These are phyloP conservation scores for Posidonia oceanica DNA, from an alignment of 116 monocot genomes.

Conservation along the genomic window DNA sequence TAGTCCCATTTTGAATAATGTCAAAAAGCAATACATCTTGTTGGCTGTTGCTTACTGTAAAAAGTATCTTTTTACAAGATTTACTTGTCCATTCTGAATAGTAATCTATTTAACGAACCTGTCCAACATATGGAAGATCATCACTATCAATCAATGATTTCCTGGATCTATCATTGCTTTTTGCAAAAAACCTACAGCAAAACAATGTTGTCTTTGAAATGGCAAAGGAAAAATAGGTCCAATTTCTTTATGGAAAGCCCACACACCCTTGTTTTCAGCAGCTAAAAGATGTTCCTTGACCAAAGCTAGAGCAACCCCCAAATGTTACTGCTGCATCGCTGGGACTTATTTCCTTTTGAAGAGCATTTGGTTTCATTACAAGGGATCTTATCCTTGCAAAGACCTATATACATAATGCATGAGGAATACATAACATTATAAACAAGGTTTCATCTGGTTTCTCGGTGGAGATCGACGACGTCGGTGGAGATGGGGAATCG, in stretches of 20 bases:
- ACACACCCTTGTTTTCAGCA: slow-evolving; percentile 77
- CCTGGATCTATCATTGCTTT: slow-evolving; percentile 22
- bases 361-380: slow-evolving; percentile 55
- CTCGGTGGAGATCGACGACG: too few species aligned
- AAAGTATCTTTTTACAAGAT: too few species aligned
- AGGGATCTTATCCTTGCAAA: slow-evolving; percentile 64
- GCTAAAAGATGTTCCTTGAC: slow-evolving; percentile 85
- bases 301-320: slow-evolving; percentile 88
- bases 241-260: background rate
- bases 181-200: slow-evolving; percentile 53
- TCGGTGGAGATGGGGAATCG: too few species aligned
- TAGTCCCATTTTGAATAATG: too few species aligned
- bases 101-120: slow-evolving; percentile 27
- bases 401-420: slow-evolving; percentile 10
- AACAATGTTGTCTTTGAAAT: background rate
- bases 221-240: background rate
- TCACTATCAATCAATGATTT: slow-evolving; percentile 55
- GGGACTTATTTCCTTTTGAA: slow-evolving; percentile 64
- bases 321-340: slow-evolving; percentile 73
- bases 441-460: too few species aligned
- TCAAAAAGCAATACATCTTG: too few species aligned
- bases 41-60: too few species aligned
- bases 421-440: background rate
- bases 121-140: slow-evolving; percentile 87
- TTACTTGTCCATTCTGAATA: too few species aligned